Percentiles rank a stretch among this genome's conserved stretches.
Evolutionary conservation across 208 protist species (phyloP).

Genomic region (Kentomonas sorsogonicus): DNA sequence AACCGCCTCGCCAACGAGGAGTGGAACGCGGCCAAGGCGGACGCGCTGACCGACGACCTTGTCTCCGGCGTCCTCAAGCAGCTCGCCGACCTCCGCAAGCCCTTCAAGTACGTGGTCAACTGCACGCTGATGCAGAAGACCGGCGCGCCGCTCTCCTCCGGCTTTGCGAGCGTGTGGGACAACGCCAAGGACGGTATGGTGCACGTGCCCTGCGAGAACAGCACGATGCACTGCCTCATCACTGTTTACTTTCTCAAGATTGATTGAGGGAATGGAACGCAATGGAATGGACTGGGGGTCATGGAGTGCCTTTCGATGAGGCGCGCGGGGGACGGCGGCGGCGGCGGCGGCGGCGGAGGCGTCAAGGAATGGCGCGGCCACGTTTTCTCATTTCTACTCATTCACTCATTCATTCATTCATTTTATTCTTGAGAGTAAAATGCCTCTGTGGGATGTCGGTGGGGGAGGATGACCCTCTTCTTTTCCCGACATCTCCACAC

Average conservation of each 20-base stretch:
- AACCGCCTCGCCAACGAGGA: slow-evolving; percentile 65
- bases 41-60: slow-evolving; percentile 81
- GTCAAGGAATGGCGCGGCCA: neutral
- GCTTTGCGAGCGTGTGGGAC: slow-evolving; percentile 91
- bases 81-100: slow-evolving; percentile 87
- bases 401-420: slow-evolving; percentile 7
- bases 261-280: no score
- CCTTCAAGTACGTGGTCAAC: slow-evolving; percentile 92
- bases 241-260: slow-evolving; percentile 89
- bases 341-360: neutral
- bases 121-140: slow-evolving; percentile 90
- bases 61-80: slow-evolving; percentile 64
- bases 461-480: no score
- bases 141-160: slow-evolving; percentile 82
- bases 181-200: slow-evolving; percentile 89
- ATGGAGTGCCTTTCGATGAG: no score
- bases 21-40: slow-evolving; percentile 81
- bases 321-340: no score
- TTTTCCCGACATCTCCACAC: no score
- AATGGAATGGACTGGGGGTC: no score
- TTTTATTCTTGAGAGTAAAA: slow-evolving; percentile 7
- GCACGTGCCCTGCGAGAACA: slow-evolving; percentile 83
- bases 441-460: neutral
- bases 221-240: slow-evolving; percentile 72
- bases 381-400: slow-evolving; percentile 6